These are phyloP conservation scores for Penicillium subrubescens DNA, from an alignment of 495 filamentous ascomycete genomes.

Conservation along the genomic window DNA sequence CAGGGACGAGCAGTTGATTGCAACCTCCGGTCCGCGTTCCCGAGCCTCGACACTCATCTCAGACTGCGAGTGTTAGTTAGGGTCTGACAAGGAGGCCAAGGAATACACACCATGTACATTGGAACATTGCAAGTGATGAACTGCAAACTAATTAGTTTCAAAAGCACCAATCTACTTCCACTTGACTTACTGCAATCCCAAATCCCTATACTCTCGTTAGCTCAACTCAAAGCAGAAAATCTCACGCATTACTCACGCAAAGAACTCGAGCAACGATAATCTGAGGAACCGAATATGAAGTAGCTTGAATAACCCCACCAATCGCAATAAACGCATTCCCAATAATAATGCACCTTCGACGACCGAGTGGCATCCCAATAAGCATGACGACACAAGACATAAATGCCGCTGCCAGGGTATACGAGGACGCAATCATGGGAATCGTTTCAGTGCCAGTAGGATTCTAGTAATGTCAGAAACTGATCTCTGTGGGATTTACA, in stretches of 20 bases:
- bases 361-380: slow-evolving; percentile 25
- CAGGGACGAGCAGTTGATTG: neutral
- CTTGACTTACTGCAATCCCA: slow-evolving; percentile 12
- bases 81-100: neutral
- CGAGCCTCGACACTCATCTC: neutral
- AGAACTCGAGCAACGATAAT: slow-evolving; percentile 24
- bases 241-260: slow-evolving; percentile 14
- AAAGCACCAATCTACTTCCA: neutral
- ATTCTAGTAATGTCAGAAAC: slow-evolving; percentile 14
- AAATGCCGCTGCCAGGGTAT: slow-evolving; percentile 37
- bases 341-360: slow-evolving; percentile 31
- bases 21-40: neutral
- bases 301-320: slow-evolving; percentile 21
- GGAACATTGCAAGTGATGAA: slow-evolving; percentile 16
- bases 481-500: neutral
- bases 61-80: neutral
- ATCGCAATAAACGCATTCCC: slow-evolving; percentile 26
- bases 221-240: slow-evolving; percentile 2
- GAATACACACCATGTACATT: slow-evolving; percentile 18
- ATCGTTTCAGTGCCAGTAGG: slow-evolving; percentile 36
- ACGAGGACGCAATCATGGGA: slow-evolving; percentile 34
- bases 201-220: slow-evolving; percentile 10
- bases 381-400: slow-evolving; percentile 25
- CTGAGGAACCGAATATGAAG: slow-evolving; percentile 23
- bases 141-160: neutral